Base-by-base conservation (phyloP, 2,329 filamentous ascomycete species). In the Ophiostoma piceae region DNA sequence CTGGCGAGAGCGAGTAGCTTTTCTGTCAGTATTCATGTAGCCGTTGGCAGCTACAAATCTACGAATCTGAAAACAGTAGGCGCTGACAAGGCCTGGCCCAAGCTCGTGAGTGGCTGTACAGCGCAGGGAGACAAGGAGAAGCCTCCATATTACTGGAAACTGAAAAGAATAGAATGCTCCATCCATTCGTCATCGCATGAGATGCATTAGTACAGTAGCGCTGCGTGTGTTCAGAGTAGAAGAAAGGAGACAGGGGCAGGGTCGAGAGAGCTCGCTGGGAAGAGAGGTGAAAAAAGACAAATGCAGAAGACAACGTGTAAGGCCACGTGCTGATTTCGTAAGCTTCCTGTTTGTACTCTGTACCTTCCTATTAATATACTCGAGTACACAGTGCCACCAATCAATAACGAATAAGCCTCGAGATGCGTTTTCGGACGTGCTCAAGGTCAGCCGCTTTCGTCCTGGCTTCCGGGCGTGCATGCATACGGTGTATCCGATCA, bases 181-280 rank as follows among this genome's bases (percentile, higher is more conserved):
- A 62, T 62, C 57, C 57, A 62, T 62, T 62, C 57, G 57, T 62
- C 57, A 62, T 62, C 57, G 57, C 57, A 62, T 62, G 54, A 60
- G 26, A 26, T 57, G 54, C 54, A 60, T 60, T 60, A 32, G 54
- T 57, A 54, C 22, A 11, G 8, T 35, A 35, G 35, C 35, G 35
- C n/a, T 57, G n/a, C 57, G 57, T 32, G 14, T 32, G 57, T 29
- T 19, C 5, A 5, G 43, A 47, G 57, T 62, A 62, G 22, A 62
- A 62, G 57, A 62, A 62, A 62, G 57, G 57, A 26, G 16, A 62
- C 26, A 62, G 32, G 26, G 11, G 22, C 26, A 29, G 26, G 26
- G 26, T 29, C 26, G 2, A 1, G 26, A 29, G 26, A 29, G 26
- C 26, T 29, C 2, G 26, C 26, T 29, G 26, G 2, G 26, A 29